Percentiles rank a stretch among this genome's conserved stretches.
These are phyloP conservation scores for Metschnikowia reukaufii DNA, from an alignment of 805 yeast genomes.

Conservation along the genomic window DNA sequence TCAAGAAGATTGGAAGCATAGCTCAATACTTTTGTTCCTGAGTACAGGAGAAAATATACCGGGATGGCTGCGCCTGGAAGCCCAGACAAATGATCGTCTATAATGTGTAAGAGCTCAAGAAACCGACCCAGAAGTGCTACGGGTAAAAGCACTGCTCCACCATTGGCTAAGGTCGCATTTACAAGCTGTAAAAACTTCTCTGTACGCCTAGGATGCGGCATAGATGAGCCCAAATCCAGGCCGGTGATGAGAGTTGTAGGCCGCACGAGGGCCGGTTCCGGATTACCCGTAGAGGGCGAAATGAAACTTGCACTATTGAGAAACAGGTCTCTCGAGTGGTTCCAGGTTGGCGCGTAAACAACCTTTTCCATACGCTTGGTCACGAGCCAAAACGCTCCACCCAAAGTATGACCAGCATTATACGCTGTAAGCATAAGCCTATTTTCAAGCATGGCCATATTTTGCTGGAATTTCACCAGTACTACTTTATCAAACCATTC, in stretches of 20 bases:
- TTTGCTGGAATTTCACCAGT: slow-evolving; percentile 77
- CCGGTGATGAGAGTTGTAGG: slow-evolving; percentile 85
- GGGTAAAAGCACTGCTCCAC: slow-evolving; percentile 83
- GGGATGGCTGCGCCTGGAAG: slow-evolving; percentile 58
- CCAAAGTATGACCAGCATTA: slow-evolving; percentile 90
- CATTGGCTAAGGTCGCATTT: slow-evolving; percentile 64
- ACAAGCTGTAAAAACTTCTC: slow-evolving; percentile 63
- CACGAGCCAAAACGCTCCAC: slow-evolving; percentile 89
- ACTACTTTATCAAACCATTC: slow-evolving; percentile 70
- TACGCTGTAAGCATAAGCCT: slow-evolving; percentile 73
- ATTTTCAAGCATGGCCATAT: slow-evolving; percentile 61
- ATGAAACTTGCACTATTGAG: slow-evolving; percentile 68
- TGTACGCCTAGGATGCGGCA: slow-evolving; percentile 61
- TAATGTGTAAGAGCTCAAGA: slow-evolving; percentile 69
- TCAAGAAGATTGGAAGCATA: slow-evolving; percentile 90
- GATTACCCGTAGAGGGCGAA: slow-evolving; percentile 52
- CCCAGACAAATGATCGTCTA: slow-evolving; percentile 61
- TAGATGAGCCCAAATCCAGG: slow-evolving; percentile 61
- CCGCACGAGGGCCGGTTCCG: slow-evolving; percentile 62
- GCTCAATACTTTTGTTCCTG: slow-evolving; percentile 73
- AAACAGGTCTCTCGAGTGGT: slow-evolving; percentile 86
- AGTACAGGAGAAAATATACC: slow-evolving; percentile 70
- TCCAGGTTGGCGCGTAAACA: slow-evolving; percentile 92
- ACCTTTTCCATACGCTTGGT: slow-evolving; percentile 72
- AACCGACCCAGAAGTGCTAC: slow-evolving; percentile 79